Percentiles rank a stretch among this genome's conserved stretches.
Conservation (phyloP, 2,329 filamentous ascomycete species). For the Sarocladiaceae sp. region DNA sequence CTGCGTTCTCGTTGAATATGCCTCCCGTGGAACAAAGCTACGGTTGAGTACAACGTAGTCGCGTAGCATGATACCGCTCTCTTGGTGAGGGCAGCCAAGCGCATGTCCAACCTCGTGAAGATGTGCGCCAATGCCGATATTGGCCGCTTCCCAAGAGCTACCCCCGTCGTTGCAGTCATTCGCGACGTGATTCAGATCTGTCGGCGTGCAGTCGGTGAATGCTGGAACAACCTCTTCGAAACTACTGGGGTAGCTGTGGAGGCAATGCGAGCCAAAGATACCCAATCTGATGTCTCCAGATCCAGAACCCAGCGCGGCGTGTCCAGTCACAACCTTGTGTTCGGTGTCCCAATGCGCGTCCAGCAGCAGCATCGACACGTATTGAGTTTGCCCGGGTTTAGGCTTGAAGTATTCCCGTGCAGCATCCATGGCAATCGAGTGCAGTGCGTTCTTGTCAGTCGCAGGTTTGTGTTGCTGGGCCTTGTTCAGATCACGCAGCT, state of each 20-base stretch:
- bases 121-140: constrained; percentile 88
- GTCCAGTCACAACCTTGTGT: constrained; percentile 64
- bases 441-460: constrained; percentile 66
- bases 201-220: constrained; percentile 85
- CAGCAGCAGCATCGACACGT: constrained; percentile 79
- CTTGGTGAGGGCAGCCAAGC: constrained; percentile 84
- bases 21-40: constrained; percentile 73
- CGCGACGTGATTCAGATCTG: constrained; percentile 70
- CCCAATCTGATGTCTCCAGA: constrained; percentile 71
- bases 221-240: constrained; percentile 87
- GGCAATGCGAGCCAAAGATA: constrained; percentile 85
- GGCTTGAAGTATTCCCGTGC: constrained; percentile 72
- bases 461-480: constrained; percentile 72
- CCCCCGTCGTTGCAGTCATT: constrained; percentile 85
- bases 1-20: constrained; percentile 81
- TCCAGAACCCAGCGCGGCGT: constrained; percentile 75
- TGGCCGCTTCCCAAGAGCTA: constrained; percentile 92
- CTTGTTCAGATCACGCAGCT: constrained; percentile 70
- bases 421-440: constrained; percentile 68
- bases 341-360: constrained; percentile 82
- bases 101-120: constrained; percentile 86
- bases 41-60: constrained; percentile 83
- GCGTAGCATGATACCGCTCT: constrained; percentile 83
- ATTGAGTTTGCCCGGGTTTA: constrained; percentile 71
- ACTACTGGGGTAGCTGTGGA: constrained; percentile 84